Base-by-base conservation (phyloP, 345 rosid species). In the Tarenaya hassleriana region DNA sequence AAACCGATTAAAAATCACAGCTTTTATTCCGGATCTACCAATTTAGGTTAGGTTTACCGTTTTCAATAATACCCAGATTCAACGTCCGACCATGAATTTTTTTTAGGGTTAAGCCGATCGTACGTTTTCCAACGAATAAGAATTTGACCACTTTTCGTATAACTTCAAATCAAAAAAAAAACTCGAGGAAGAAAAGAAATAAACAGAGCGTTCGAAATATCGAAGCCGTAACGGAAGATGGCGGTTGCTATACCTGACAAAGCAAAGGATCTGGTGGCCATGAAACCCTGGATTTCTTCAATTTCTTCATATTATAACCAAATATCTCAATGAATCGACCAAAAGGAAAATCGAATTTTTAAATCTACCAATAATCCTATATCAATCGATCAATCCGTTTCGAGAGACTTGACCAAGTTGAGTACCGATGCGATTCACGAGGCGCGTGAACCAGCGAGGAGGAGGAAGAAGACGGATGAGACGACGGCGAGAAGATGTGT, bases 201-300 rank as follows among this genome's bases (percentile, higher is more conserved):
- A 40, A 5, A 40, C 13, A 40, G 13, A 13, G 7, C 13, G 7
- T 4, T 12, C 5, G 37, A 49, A 1, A 34, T 38, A 41, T 33
- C 32, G 0, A 19, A 35, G 31, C 5, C 29, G 29, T 5, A 2
- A 24, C 5, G 29, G 46, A 40, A 16, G 40, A 40, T 38, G 31
- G 37, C 34, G 42, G 48, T 18, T 34, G 61, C 44, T 59, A 61
- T 76, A 83, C 82, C 84, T 77, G 87, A 72, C 71, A 68, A 66
- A 77, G 77, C 63, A 63, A 65, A 68, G 21, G 65, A 43, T 59
- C 82, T 6, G 77, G 55, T 32, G 80, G 73, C 87, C 84, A 75
- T 15, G 86, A 65, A 16, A 77, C 86, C 45, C 72, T 62, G 40
- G 73, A 63, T 69, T 71, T 80, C 75, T 63, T 60, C 68, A 56